Evolutionary conservation across 2,329 filamentous ascomycete species (phyloP), one percentile per base, ranked within the genome.

Genomic region (Fusarium longipes): DNA sequence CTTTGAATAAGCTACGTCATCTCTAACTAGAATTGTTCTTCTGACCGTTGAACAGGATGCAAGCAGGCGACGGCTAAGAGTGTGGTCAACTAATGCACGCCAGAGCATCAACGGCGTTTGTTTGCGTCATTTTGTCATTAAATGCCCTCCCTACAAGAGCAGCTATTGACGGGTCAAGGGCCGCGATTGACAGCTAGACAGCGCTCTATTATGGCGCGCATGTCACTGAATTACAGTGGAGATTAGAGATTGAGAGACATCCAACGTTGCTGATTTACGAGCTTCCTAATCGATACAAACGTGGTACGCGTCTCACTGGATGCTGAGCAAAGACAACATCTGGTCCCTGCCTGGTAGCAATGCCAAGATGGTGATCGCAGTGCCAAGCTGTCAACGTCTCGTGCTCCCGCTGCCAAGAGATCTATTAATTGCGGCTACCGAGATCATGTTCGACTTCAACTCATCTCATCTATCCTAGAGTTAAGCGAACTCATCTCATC

Each of bases 361-460:
- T 63, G 59, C 59, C 59, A 63, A 63, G 59, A 35, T 50, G 25
- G 12, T 9, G 24, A 40, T 35, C 22, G 12, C 35, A 24, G 27
- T 27, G 60, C 60, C 60, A 63, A 63, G 60, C 58, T 57, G 60
- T 45, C 58, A 56, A 30, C n/a, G 18, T 8, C 17, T 17, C 44
- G 24, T 18, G 2, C 11, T n/a, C 17, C 38, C 33, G 38, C 24
- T 57, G 60, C 60, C 60, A 63, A 63, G 60, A 57, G 50, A 57
- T 27, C 42, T 50, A 57, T 22, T 12, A 57, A 57, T 22, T 12
- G 11, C 50, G 60, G 60, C 15, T 63, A 25, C 14, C 14, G n/a
- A 15, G 12, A n/a, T 5, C 3, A 14, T 1, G 2, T n/a, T 27
- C 56, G 22, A 39, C 27, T 12, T 43, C 40, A 35, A 12, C 7